Evolutionary conservation across 106 monocot species (phyloP).

Genomic region (Acorus calamus): DNA sequence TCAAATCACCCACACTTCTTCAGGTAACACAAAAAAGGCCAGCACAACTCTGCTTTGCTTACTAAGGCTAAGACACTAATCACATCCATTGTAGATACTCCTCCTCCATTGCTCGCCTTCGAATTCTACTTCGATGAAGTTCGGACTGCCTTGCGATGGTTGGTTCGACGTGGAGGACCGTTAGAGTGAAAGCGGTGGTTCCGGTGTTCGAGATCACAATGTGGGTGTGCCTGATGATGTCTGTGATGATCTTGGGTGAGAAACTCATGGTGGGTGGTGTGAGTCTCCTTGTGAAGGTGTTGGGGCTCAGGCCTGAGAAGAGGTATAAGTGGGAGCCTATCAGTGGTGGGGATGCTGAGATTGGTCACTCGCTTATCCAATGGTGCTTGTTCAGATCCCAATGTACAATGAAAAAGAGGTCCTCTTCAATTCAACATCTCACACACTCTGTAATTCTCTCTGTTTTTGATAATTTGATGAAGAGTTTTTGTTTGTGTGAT

Average conservation of each 20-base stretch:
- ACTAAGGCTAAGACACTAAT: too few species aligned
- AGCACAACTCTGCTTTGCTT: too few species aligned
- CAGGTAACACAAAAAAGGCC: too few species aligned
- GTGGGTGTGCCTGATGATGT: neutral
- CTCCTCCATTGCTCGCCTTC: too few species aligned
- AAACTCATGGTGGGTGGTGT: slow-evolving; percentile 5
- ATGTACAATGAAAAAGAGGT: slow-evolving; percentile 1
- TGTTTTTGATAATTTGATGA: too few species aligned
- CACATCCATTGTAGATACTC: too few species aligned
- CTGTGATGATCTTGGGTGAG: slow-evolving; percentile 12
- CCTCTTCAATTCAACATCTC: too few species aligned
- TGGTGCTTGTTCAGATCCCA: slow-evolving; percentile 12
- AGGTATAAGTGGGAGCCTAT: slow-evolving; percentile 4
- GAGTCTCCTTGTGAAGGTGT: slow-evolving; percentile 4
- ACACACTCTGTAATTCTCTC: too few species aligned
- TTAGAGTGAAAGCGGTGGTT: neutral
- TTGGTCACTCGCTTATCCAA: slow-evolving; percentile 1
- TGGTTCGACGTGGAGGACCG: neutral
- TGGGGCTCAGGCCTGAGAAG: slow-evolving; percentile 5
- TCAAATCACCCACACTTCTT: too few species aligned
- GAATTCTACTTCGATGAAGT: too few species aligned
- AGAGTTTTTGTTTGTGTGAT: too few species aligned
- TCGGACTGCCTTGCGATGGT: too few species aligned
- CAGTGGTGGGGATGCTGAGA: neutral
- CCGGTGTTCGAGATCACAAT: neutral